Base-by-base conservation (phyloP, 1,139 yeast genomes). In the Starmera stellimalicola region DNA sequence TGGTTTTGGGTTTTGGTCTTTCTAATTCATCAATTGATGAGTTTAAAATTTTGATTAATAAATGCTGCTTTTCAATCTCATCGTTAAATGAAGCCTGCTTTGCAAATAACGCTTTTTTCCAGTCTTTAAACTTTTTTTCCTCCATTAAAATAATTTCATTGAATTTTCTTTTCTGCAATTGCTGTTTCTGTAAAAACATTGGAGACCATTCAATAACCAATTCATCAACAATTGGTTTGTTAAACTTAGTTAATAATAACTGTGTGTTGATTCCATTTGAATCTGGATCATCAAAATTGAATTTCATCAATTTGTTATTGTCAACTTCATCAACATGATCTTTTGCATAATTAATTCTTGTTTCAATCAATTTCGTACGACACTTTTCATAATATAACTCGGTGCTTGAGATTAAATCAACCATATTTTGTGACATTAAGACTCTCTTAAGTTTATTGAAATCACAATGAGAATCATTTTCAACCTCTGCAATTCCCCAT, bases 401-500 rank as follows among this genome's bases (percentile, higher is more conserved):
- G 3, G 81, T 75, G 4, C 80, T 65, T 11, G 58, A 48, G 18
- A 77, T 70, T 37, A 78, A 63, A 44, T 77, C 82, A 37, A 77
- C 65, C 66, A 79, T 66, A 44, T 77, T 62, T 18, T 66, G 63
- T 3, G 65, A 59, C 54, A 78, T 58, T 27, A 79, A 50, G 7
- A 76, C 51, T 10, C 65, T 62, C 42, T 76, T 68, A 39, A 84
- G 60, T 24, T 58, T 58, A 7, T 53, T 37, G 44, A 80, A 79
- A 50, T 84, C 94, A 54, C 93, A 76, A 49, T 74, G 79, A 7
- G 50, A 45, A 2, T 62, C 61, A 45, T 79, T 73, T 38, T 77
- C 84, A 20, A 77, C 70, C 41, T 80, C 83, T 6, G 76, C 74
- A 16, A 62, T 35, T 0, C 91, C 93, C 88, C 91, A 80, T 14